These are phyloP conservation scores for Vigna reflexopilosa DNA, from an alignment of 306 rosid genomes.

Conservation along the genomic window DNA sequence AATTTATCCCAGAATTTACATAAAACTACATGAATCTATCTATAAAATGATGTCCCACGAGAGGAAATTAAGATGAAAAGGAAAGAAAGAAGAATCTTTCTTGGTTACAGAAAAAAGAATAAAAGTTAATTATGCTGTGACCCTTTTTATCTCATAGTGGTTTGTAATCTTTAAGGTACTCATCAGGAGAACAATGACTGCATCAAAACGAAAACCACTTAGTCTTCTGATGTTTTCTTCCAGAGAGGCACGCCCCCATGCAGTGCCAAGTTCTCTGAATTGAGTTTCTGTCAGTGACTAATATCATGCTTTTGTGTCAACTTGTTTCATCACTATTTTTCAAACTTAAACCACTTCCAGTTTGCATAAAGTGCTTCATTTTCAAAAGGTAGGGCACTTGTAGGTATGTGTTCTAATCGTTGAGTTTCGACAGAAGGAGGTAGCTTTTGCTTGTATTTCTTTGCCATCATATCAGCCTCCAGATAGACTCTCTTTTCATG, in stretches of 20 bases:
- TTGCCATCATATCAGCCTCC: conserved; percentile 88
- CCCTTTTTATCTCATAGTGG: conserved; percentile 17
- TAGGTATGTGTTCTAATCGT: conserved; percentile 44
- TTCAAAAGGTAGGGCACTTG: conserved; percentile 58
- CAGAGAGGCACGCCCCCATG: conserved; percentile 21
- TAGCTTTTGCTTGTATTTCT: conserved; percentile 74
- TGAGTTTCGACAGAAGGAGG: conserved; percentile 44
- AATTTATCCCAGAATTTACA: conserved; percentile 40
- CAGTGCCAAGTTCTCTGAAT: conserved; percentile 40
- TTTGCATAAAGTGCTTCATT: conserved; percentile 79
- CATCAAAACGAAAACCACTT: conserved; percentile 8
- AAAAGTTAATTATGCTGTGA: neutral
- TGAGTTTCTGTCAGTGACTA: conserved; percentile 20
- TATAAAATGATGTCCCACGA: neutral
- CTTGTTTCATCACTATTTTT: conserved; percentile 47
- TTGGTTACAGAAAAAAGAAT: neutral
- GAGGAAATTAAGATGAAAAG: neutral
- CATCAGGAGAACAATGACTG: conserved; percentile 17
- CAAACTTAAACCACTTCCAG: conserved; percentile 93
- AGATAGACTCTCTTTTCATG: conserved; percentile 63
- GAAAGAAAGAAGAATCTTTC: neutral
- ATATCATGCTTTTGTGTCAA: conserved; percentile 20
- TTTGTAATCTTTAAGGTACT: conserved; percentile 9
- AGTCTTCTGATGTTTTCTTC: conserved; percentile 34
- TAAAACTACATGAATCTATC: conserved; percentile 35